A percentile compares a stretch with the other conserved stretches of the same genome.
These are phyloP conservation scores for Collybiopsis luxurians DNA, from an alignment of 768 basidiomycete genomes.

Conservation along the genomic window DNA sequence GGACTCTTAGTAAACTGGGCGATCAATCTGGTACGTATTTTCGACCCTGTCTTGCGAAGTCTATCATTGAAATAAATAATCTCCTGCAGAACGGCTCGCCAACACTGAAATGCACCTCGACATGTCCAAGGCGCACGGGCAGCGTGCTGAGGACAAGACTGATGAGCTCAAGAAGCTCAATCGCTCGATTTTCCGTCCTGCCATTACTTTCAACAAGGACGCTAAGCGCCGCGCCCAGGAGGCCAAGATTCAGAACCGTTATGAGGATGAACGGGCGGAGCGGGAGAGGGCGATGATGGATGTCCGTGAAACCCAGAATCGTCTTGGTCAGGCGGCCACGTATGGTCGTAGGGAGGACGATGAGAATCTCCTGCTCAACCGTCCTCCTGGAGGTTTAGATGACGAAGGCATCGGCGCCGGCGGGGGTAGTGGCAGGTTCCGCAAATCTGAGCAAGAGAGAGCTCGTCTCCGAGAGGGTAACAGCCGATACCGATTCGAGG, in stretches of 20 bases:
- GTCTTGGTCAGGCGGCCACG: constrained; percentile 50
- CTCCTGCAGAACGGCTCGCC: constrained; percentile 52
- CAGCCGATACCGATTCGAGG: constrained; percentile 89
- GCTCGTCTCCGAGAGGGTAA: constrained; percentile 64
- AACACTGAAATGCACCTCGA: constrained; percentile 78
- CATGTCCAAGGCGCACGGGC: constrained; percentile 76
- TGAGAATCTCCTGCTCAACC: constrained; percentile 17
- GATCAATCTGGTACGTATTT: constrained; percentile 65
- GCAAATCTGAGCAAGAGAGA: constrained; percentile 50
- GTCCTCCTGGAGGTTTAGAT: constrained; percentile 11
- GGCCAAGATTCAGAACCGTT: constrained; percentile 61
- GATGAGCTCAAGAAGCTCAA: constrained; percentile 94
- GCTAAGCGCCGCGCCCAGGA: constrained; percentile 69
- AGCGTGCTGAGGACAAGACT: constrained; percentile 89
- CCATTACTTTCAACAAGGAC: constrained; percentile 89
- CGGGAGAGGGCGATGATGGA: constrained; percentile 64
- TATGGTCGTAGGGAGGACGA: constrained; percentile 26
- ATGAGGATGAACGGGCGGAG: constrained; percentile 63
- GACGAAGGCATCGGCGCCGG: constrained; percentile 33
- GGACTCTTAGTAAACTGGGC: constrained; percentile 62
- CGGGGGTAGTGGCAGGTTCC: constrained; percentile 32
- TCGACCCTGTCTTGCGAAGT: constrained; percentile 1
- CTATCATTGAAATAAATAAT: too few species aligned
- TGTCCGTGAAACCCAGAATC: constrained; percentile 64
- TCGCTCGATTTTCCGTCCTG: constrained; percentile 91